These are phyloP conservation scores for Sporothrix phasma DNA, from an alignment of 2,329 filamentous ascomycete species.

Conservation along the genomic window DNA sequence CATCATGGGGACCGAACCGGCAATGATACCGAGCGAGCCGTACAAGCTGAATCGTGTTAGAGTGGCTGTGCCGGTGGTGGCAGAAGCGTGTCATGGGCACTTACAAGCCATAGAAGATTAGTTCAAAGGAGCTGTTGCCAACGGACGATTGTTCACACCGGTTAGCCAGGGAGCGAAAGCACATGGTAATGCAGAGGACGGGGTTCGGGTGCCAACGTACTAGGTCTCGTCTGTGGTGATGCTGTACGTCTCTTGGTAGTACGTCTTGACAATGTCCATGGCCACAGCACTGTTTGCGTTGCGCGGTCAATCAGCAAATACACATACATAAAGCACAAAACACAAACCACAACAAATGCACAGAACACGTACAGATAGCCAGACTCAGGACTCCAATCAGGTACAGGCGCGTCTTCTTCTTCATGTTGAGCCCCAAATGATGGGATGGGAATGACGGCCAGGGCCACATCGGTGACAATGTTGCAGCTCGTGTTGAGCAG, in stretches of 20 bases:
- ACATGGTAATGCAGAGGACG: background rate
- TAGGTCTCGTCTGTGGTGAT: conserved; percentile 27
- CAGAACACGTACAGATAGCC: conserved; percentile 28
- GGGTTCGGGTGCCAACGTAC: conserved; percentile 16
- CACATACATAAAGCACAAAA: too few species aligned
- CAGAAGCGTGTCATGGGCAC: conserved; percentile 19
- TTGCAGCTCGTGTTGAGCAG: conserved; percentile 33
- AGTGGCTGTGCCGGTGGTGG: too few species aligned
- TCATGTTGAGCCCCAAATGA: conserved; percentile 35
- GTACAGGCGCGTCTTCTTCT: conserved; percentile 29
- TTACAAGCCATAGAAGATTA: conserved; percentile 24
- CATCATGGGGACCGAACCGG: conserved; percentile 31
- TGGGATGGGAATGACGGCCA: conserved; percentile 33
- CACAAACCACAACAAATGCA: background rate
- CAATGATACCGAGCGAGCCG: conserved; percentile 32
- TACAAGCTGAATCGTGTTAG: conserved; percentile 34
- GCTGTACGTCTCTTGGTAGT: conserved; percentile 29
- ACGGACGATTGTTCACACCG: background rate
- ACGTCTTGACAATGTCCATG: conserved; percentile 31
- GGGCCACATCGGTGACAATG: conserved; percentile 35
- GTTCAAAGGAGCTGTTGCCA: background rate
- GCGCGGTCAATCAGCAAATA: too few species aligned
- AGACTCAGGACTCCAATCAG: conserved; percentile 33
- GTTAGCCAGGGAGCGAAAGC: conserved; percentile 11
- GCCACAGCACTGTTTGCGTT: conserved; percentile 27